Evolutionary conservation across 805 yeast species (phyloP).

Genomic region (Candida ficus): DNA sequence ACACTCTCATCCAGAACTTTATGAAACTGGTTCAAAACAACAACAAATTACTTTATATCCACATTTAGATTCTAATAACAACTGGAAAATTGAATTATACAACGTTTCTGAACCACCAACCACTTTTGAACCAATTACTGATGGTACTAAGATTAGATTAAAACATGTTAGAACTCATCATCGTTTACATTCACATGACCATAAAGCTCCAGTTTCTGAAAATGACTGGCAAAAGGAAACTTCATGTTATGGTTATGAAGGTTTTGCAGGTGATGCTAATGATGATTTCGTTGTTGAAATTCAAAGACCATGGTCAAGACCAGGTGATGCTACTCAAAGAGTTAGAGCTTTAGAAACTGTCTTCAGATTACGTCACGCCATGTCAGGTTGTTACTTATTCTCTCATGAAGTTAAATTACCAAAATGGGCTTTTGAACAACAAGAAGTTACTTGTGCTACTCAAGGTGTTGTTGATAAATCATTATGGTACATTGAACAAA

Average conservation of each 20-base stretch:
- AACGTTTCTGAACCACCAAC: conserved; percentile 53
- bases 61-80: conserved; percentile 68
- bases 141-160: conserved; percentile 70
- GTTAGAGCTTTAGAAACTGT: conserved; percentile 65
- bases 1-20: conserved; percentile 71
- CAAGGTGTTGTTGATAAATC: conserved; percentile 58
- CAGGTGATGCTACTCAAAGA: conserved; percentile 47
- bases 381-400: conserved; percentile 72
- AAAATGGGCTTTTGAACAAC: conserved; percentile 79
- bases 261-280: conserved; percentile 77
- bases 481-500: conserved; percentile 72
- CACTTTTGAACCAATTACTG: conserved; percentile 54
- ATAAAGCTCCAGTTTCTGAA: conserved; percentile 71
- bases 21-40: conserved; percentile 77
- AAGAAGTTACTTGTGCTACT: conserved; percentile 76
- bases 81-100: conserved; percentile 66
- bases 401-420: conserved; percentile 75
- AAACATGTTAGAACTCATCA: conserved; percentile 51
- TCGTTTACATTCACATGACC: conserved; percentile 80
- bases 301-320: conserved; percentile 45
- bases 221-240: conserved; percentile 83
- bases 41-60: conserved; percentile 81
- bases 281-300: conserved; percentile 79
- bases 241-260: conserved; percentile 70
- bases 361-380: conserved; percentile 72